Evolutionary conservation across 345 rosid genomes (phyloP).

Genomic region (Pistacia integerrima): DNA sequence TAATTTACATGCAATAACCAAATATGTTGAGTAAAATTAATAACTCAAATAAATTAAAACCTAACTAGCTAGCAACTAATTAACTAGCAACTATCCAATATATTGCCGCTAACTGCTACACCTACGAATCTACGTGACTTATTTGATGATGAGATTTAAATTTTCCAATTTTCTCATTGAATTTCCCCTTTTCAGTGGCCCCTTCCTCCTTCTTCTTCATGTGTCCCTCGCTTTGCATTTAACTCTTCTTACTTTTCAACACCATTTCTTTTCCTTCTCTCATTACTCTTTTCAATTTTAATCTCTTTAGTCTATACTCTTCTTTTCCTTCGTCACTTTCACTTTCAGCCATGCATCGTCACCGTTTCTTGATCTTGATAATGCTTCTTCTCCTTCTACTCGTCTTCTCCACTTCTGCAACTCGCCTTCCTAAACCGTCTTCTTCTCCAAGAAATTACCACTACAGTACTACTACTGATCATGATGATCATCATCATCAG

Average conservation of each 20-base stretch:
- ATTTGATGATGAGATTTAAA: constrained; percentile 22
- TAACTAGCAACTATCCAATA: no score
- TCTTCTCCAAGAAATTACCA: constrained; percentile 20
- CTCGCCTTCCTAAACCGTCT: constrained; percentile 8
- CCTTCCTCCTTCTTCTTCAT: constrained; percentile 33
- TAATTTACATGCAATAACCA: neutral
- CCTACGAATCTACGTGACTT: constrained; percentile 37
- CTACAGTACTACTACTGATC: no score
- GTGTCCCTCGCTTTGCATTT: constrained; percentile 46
- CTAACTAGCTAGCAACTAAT: neutral
- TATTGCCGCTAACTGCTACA: neutral
- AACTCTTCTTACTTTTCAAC: neutral
- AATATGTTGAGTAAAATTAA: neutral
- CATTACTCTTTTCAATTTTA: neutral
- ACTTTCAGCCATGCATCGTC: constrained; percentile 6
- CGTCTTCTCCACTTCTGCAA: neutral
- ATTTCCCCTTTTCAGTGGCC: neutral
- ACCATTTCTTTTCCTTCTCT: neutral
- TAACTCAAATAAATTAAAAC: neutral
- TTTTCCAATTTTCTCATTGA: neutral
- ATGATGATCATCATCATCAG: neutral
- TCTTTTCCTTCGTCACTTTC: neutral
- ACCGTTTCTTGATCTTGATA: neutral
- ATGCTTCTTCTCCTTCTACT: constrained; percentile 9
- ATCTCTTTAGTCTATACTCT: neutral